A percentile compares a stretch with the other conserved stretches of the same genome.
These are phyloP conservation scores for Pterocarpus santalinus DNA, from an alignment of 306 rosid genomes.

Conservation along the genomic window DNA sequence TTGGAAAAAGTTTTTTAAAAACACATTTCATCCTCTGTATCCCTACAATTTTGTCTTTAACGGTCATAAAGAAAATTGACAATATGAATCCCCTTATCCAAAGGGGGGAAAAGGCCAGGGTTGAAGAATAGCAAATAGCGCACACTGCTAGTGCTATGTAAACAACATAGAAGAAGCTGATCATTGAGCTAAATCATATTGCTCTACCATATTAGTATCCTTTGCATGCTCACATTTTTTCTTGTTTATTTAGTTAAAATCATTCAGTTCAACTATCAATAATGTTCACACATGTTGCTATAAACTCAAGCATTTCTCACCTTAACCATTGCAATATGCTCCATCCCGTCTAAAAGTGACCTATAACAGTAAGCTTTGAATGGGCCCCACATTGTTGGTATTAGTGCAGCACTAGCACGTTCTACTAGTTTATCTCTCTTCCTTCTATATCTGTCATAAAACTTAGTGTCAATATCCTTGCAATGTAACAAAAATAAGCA, in stretches of 20 bases:
- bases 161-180: slow-evolving; percentile 3
- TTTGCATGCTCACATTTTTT: slow-evolving; percentile 26
- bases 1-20: no score
- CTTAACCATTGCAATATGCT: slow-evolving; percentile 98
- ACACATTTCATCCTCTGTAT: no score
- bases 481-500: slow-evolving; percentile 33
- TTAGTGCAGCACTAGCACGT: slow-evolving; percentile 67
- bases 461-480: slow-evolving; percentile 39
- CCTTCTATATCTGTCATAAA: slow-evolving; percentile 78
- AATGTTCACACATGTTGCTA: not conserved
- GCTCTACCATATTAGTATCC: slow-evolving; percentile 1
- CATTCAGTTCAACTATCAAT: slow-evolving; percentile 10
- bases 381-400: slow-evolving; percentile 98
- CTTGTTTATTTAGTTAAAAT: slow-evolving; percentile 12
- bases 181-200: slow-evolving; percentile 14
- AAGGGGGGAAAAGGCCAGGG: not conserved
- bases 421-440: slow-evolving; percentile 88
- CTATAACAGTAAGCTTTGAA: slow-evolving; percentile 79
- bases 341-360: slow-evolving; percentile 87
- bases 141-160: not conserved
- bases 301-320: slow-evolving; percentile 46
- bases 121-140: slow-evolving; percentile 1
- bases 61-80: no score
- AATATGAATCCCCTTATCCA: not conserved
- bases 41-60: no score